Conservation (phyloP, 1,284 basidiomycete species). For the Pseudozyma flocculosa region DNA sequence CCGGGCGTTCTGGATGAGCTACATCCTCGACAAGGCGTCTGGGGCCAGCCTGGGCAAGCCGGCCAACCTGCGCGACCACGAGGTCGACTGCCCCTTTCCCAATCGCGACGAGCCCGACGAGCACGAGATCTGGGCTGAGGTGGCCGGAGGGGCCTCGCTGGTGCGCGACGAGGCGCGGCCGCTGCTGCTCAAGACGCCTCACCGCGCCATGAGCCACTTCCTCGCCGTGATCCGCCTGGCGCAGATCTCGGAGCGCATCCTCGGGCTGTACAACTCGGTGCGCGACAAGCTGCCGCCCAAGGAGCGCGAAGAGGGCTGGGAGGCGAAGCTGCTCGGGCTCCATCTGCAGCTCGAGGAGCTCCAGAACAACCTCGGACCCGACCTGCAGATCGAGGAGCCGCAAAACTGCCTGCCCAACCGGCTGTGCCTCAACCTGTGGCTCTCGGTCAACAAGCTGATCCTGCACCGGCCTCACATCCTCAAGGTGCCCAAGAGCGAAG, state of each 20-base stretch:
- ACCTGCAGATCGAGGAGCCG: constrained; percentile 23
- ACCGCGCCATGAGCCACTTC: constrained; percentile 26
- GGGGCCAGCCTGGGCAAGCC: constrained; percentile 40
- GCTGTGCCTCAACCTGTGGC: constrained; percentile 30
- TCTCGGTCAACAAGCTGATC: constrained; percentile 31
- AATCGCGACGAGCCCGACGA: constrained; percentile 35
- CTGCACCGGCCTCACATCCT: constrained; percentile 44
- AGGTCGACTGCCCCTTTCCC: constrained; percentile 45
- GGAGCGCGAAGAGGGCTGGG: constrained; percentile 13
- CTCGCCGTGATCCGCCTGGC: constrained; percentile 23
- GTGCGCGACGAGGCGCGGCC: constrained; percentile 22
- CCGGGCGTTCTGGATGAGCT: constrained; percentile 38
- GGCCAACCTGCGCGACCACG: constrained; percentile 33
- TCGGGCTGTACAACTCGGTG: constrained; percentile 39
- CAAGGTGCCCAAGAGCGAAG: constrained; percentile 26
- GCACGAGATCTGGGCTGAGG: constrained; percentile 33
- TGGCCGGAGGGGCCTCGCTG: constrained; percentile 32
- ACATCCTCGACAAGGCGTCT: constrained; percentile 41
- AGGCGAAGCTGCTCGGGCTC: constrained; percentile 13
- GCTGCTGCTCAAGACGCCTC: constrained; percentile 28
- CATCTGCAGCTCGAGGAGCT: constrained; percentile 18
- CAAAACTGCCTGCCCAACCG: constrained; percentile 31
- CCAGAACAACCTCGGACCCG: constrained; percentile 20
- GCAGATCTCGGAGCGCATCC: constrained; percentile 30
- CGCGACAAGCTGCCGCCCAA: constrained; percentile 7